Conservation (phyloP, 768 basidiomycete species). For the Russula dissimulans region DNA sequence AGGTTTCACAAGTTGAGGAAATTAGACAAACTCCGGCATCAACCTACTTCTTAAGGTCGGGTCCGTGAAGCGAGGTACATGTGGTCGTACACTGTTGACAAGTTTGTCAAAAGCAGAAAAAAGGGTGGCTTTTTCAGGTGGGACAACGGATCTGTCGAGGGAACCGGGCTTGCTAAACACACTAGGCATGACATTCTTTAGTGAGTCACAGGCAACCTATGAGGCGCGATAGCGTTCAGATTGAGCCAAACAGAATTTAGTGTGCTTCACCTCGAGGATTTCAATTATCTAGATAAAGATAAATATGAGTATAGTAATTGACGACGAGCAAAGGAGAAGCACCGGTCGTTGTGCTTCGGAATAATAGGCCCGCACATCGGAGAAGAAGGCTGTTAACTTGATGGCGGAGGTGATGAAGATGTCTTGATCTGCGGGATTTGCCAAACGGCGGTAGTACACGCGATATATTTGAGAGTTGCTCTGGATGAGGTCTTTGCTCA, state of each 20-base stretch:
- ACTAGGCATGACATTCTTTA: constrained; percentile 3
- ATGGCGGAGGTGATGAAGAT: constrained; percentile 1
- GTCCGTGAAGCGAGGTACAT: not conserved
- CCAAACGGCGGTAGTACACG: not conserved
- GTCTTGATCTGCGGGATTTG: constrained; percentile 3
- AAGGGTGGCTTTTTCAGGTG: constrained; percentile 3
- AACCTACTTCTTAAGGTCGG: constrained; percentile 1
- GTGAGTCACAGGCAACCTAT: not conserved
- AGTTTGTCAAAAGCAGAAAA: constrained; percentile 8
- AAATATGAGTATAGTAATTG: not conserved
- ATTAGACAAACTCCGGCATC: not conserved
- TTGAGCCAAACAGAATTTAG: not conserved
- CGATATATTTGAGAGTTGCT: constrained; percentile 11
- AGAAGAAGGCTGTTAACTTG: constrained; percentile 6
- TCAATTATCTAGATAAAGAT: constrained; percentile 6
- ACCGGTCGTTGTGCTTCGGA: constrained; percentile 3
- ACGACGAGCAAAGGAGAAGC: not conserved
- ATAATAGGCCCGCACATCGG: constrained; percentile 3
- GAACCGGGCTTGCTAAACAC: constrained; percentile 4
- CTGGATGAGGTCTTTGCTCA: not conserved
- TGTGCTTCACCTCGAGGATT: constrained; percentile 7
- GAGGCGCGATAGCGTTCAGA: not conserved
- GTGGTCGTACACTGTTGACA: not conserved
- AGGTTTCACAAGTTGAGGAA: not conserved
- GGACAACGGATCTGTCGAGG: not conserved